Evolutionary conservation across 345 rosid genomes (phyloP).

Genomic region (Raphanus raphanistrum): DNA sequence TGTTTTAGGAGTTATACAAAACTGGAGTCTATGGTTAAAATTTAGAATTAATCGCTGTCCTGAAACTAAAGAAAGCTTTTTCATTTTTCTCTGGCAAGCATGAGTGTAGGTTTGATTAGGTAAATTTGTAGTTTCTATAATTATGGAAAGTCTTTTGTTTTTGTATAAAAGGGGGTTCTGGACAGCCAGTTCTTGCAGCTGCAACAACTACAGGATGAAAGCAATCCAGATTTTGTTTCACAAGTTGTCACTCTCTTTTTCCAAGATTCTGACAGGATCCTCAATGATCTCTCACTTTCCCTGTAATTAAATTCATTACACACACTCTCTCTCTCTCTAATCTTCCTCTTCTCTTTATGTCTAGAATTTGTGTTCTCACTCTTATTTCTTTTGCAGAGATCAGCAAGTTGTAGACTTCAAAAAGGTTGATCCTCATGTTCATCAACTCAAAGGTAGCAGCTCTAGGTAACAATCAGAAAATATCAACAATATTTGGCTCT

Average conservation of each 20-base stretch:
- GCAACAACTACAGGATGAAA: slow-evolving; percentile 92
- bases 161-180: slow-evolving; percentile 66
- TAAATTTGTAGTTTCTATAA: slow-evolving; percentile 4
- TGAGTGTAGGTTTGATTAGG: not conserved
- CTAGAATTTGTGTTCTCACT: not conserved
- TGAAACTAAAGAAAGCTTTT: not conserved
- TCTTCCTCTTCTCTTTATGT: not conserved
- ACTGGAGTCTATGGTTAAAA: not conserved
- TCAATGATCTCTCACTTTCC: slow-evolving; percentile 73
- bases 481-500: not conserved
- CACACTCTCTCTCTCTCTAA: not conserved
- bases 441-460: slow-evolving; percentile 97
- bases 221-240: slow-evolving; percentile 92
- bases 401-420: slow-evolving; percentile 81
- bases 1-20: not conserved
- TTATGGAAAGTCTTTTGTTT: slow-evolving; percentile 6
- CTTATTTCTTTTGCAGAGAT: slow-evolving; percentile 45
- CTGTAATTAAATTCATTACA: slow-evolving; percentile 47
- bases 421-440: slow-evolving; percentile 83
- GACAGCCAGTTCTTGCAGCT: slow-evolving; percentile 85
- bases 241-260: slow-evolving; percentile 94
- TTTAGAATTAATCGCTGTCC: not conserved
- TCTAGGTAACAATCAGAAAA: slow-evolving; percentile 60
- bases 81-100: not conserved
- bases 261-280: slow-evolving; percentile 85